A percentile compares a stretch with the other conserved stretches of the same genome.
Conservation (phyloP, 306 rosid species). For the Oemleria cerasiformis region DNA sequence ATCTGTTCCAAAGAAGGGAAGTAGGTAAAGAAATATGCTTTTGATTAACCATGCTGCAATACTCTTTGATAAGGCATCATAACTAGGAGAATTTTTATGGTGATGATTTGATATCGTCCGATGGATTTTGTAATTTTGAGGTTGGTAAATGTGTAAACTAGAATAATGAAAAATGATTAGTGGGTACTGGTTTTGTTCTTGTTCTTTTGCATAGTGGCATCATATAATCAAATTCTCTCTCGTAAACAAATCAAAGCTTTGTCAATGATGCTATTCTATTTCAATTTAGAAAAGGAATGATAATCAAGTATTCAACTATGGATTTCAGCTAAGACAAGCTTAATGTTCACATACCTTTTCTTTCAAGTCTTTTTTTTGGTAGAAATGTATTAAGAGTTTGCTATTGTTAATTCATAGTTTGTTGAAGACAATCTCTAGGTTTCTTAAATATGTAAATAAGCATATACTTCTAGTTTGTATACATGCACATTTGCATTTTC, state of each 20-base stretch:
- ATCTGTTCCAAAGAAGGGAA: conserved; percentile 99
- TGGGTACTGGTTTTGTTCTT: background rate
- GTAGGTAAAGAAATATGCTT: conserved; percentile 98
- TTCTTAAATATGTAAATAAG: background rate
- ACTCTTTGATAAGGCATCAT: conserved; percentile 53
- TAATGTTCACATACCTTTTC: background rate
- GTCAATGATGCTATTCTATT: background rate
- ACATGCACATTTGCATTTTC: background rate
- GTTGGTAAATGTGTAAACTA: conserved; percentile 10
- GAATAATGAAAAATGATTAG: background rate
- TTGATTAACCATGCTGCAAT: conserved; percentile 83
- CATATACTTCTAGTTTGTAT: background rate
- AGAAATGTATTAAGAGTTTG: conserved; percentile 1
- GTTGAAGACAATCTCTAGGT: background rate
- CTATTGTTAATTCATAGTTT: background rate
- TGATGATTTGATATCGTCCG: conserved; percentile 24
- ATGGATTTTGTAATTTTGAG: conserved; percentile 40
- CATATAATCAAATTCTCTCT: background rate
- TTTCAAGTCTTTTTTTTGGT: background rate
- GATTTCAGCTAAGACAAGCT: background rate
- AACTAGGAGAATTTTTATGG: conserved; percentile 36
- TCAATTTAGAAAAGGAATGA: background rate
- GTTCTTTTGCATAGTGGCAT: background rate
- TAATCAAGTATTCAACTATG: background rate
- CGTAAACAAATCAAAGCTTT: background rate